Conservation (phyloP, 129 eudicot species). For the Flaveria bidentis region DNA sequence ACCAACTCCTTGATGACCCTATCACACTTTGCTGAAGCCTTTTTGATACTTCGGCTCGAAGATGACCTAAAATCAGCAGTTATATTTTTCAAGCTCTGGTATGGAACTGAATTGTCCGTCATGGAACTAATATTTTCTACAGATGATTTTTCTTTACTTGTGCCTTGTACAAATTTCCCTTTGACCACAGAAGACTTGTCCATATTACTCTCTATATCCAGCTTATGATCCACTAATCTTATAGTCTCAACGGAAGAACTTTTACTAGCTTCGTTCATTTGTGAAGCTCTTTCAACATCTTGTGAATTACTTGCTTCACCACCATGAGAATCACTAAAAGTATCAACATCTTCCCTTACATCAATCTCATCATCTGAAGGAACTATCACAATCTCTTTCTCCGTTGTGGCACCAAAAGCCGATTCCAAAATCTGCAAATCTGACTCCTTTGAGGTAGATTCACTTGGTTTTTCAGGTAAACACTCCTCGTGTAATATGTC, state of each 20-base stretch:
- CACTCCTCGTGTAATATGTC: conserved; percentile 21
- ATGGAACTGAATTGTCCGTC: conserved; percentile 26
- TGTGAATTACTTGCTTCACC: conserved; percentile 26
- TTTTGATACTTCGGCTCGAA: conserved; percentile 30
- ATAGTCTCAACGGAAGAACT: conserved; percentile 23
- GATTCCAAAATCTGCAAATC: conserved; percentile 37
- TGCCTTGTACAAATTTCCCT: conserved; percentile 38
- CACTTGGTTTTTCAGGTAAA: conserved; percentile 29
- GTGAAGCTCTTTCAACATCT: conserved; percentile 32
- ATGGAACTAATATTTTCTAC: conserved; percentile 32
- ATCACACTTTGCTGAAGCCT: conserved; percentile 41
- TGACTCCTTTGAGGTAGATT: conserved; percentile 35
- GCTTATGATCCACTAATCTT: conserved; percentile 29
- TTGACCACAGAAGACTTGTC: conserved; percentile 31
- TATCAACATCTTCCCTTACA: conserved; percentile 21
- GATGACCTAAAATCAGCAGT: conserved; percentile 34
- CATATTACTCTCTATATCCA: conserved; percentile 31
- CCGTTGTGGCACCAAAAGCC: conserved; percentile 28
- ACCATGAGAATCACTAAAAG: conserved; percentile 33
- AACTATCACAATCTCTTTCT: conserved; percentile 46
- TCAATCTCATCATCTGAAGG: conserved; percentile 88
- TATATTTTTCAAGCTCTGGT: conserved; percentile 32
- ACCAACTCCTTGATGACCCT: conserved; percentile 51
- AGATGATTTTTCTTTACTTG: conserved; percentile 33
- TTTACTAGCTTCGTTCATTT: conserved; percentile 3